Percentiles rank a stretch among this genome's conserved stretches.
Evolutionary conservation across 73 alveolate genomes (phyloP).

Genomic region (Paraurostyla sp.): DNA sequence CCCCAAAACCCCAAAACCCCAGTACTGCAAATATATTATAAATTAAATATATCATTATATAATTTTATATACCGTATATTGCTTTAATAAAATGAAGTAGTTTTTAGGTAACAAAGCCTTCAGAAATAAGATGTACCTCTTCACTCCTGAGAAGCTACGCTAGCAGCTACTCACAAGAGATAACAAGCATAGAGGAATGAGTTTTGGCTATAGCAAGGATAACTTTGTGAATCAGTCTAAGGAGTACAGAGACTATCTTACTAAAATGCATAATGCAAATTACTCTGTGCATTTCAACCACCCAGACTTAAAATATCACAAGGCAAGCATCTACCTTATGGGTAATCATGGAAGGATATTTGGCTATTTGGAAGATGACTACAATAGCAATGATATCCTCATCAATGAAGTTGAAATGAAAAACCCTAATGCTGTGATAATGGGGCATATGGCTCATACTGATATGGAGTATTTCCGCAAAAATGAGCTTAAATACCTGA

Average conservation of each 20-base stretch:
- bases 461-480: conserved; percentile 55
- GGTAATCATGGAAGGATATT: conserved; percentile 55
- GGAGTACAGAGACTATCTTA: not conserved
- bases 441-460: conserved; percentile 58
- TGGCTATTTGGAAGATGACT: conserved; percentile 61
- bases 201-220: not conserved
- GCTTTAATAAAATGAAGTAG: too few relatives aligned
- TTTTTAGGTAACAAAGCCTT: too few relatives aligned
- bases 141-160: too few relatives aligned
- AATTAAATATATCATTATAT: too few relatives aligned
- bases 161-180: too few relatives aligned
- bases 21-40: too few relatives aligned
- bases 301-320: not conserved
- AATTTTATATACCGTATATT: too few relatives aligned
- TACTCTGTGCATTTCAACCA: not conserved
- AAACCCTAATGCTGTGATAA: conserved; percentile 53
- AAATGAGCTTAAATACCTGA: conserved; percentile 38
- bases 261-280: not conserved
- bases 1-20: conserved; percentile 44
- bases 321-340: not conserved
- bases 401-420: conserved; percentile 44
- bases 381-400: conserved; percentile 48
- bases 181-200: too few relatives aligned
- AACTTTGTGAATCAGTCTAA: not conserved
- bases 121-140: too few relatives aligned